Base-by-base conservation (phyloP, 768 basidiomycete species). In the Termitomyces sp. region DNA sequence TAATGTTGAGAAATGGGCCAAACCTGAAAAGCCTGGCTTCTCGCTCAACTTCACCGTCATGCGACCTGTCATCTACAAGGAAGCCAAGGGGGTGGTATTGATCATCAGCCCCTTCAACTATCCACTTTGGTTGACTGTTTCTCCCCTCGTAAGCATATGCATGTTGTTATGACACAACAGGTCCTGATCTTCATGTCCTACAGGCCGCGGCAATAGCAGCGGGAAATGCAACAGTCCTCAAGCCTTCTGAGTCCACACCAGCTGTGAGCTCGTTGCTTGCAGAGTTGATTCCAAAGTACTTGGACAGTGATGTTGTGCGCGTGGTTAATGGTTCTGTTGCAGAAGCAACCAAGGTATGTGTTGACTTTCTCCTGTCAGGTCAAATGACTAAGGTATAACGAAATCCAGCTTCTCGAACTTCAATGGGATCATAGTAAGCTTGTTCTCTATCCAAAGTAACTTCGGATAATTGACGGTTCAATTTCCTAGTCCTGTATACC, bases 71-170 rank as follows among this genome's bases (percentile, higher is more conserved):
- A 77, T 90, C 2, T 76, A 82, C 54, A 89, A 90, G 64, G 88
- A 90, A 62, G 78, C 92, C 46, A 94, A 93, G 68, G 90, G 90
- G 3, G 79, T 84, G 26, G 79, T 87, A 0, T 72, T 90, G 49
- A 81, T 88, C 63, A 86, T 92, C 55, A 76, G 75, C 33, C 86
- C 88, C 0, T 90, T 88, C 78, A 91, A 90, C 69, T 90, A 87
- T 65, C 90, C 89, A 0, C 58, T 90, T 13, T 85, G 77, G 75
- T 69, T 88, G 52, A 68, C 78, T 0, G 37, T 89, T 8, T 72
- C 76, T 0, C 87, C 87, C 13, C 59, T 92, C 61, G 87, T 87
- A 58, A 33, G 50, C 29, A 44, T n/a, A 8, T 29, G 18, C 20
- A 8, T 29, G 18, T 18, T 54, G n/a, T 34, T 51, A 15, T 34